Percentiles rank a stretch among this genome's conserved stretches.
Evolutionary conservation across 2,329 filamentous ascomycete species (phyloP).

Genomic region (Alternaria panax): DNA sequence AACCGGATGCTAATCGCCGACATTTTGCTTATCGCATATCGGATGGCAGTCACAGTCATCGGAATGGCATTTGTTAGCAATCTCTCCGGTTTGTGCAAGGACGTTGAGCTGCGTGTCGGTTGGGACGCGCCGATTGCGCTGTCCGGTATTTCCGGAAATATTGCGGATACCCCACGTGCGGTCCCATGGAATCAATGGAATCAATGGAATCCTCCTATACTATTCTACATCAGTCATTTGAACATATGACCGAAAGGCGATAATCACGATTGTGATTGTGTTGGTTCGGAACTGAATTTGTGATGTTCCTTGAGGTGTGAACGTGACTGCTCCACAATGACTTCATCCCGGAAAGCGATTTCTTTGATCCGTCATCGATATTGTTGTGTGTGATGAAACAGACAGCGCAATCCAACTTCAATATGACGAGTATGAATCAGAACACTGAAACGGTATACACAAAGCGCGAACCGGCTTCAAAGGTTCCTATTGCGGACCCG

Average conservation of each 20-base stretch:
- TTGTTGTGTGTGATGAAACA: not conserved
- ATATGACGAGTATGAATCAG: not conserved
- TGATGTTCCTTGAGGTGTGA: not conserved
- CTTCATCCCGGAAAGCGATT: constrained; percentile 10
- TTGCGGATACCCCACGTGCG: not conserved
- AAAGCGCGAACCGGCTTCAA: not conserved
- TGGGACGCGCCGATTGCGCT: not conserved
- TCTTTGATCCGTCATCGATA: constrained; percentile 4
- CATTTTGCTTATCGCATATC: constrained; percentile 1
- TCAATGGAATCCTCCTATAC: not conserved
- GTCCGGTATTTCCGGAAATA: not conserved
- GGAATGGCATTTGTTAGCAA: not conserved
- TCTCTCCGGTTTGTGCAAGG: not conserved
- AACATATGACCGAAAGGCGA: not conserved
- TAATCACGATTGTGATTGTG: not conserved
- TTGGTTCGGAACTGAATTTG: not conserved
- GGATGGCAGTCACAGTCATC: not conserved
- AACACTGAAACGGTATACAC: not conserved
- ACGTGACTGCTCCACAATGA: constrained; percentile 18
- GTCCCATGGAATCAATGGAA: too few species aligned
- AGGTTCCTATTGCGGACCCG: not conserved
- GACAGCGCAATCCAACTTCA: not conserved
- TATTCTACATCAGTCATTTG: not conserved
- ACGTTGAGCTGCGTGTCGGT: not conserved
- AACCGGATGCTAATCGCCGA: not conserved